A percentile compares a stretch with the other conserved stretches of the same genome.
Conservation (phyloP, 169 alveolate genomes). For the Plasmodium chabaudi region DNA sequence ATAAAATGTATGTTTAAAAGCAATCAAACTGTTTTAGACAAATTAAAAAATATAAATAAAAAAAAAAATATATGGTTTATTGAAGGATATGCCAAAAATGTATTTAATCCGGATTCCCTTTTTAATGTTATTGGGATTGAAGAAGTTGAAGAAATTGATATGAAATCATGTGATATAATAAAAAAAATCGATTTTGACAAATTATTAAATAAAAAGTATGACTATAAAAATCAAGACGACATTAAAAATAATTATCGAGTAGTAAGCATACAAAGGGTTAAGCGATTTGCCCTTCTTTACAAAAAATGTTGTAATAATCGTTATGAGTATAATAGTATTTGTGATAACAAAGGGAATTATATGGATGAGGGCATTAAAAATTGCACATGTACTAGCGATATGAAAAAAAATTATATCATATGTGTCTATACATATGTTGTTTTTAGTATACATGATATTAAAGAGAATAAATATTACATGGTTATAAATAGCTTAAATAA, state of each 20-base stretch:
- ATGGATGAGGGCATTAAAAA: neutral
- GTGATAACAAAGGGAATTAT: neutral
- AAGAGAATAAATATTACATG: constrained; percentile 27
- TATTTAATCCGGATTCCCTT: constrained; percentile 21
- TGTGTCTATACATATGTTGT: constrained; percentile 19
- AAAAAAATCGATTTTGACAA: constrained; percentile 19
- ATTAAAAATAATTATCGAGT: constrained; percentile 4
- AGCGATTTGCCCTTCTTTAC: constrained; percentile 34
- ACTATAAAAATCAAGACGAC: neutral
- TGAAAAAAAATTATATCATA: constrained; percentile 3
- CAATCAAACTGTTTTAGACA: constrained; percentile 33
- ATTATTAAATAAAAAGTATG: constrained; percentile 6
- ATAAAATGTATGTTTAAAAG: constrained; percentile 20
- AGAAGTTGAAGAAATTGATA: constrained; percentile 42
- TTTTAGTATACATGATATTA: constrained; percentile 29
- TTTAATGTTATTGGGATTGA: constrained; percentile 53
- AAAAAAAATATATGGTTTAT: constrained; percentile 57
- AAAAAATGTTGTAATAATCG: neutral
- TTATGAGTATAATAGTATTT: neutral
- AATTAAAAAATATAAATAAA: constrained; percentile 44
- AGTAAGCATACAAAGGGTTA: constrained; percentile 15
- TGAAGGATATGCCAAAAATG: constrained; percentile 71
- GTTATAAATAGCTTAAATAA: constrained; percentile 10
- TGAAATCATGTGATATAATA: neutral
- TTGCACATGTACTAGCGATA: no score